Evolutionary conservation across 2,329 filamentous ascomycete genomes (phyloP).

Genomic region (Colletotrichum cuscutae): DNA sequence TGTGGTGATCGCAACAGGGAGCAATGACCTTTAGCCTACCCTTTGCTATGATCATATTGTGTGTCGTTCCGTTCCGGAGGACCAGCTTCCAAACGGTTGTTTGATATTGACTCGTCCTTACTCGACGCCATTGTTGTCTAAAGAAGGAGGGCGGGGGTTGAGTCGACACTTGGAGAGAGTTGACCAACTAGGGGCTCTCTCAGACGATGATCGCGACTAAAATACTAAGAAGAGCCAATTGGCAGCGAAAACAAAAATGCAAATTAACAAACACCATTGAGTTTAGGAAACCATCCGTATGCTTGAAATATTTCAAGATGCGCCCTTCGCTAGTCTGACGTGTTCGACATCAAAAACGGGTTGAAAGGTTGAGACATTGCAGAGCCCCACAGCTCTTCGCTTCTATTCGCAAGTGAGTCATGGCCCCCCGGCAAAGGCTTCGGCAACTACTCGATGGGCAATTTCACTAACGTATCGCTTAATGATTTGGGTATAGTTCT

Average conservation of each 20-base stretch:
- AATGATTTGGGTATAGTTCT: background rate
- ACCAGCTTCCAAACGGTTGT: background rate
- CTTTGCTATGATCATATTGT: background rate
- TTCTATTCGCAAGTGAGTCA: background rate
- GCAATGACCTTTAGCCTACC: background rate
- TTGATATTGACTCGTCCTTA: background rate
- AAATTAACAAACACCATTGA: background rate
- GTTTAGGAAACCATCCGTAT: accelerated
- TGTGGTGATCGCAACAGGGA: background rate
- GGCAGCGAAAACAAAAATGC: background rate
- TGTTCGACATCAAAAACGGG: background rate
- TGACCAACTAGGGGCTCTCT: too few relatives aligned
- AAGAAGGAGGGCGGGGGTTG: background rate
- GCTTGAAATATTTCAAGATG: background rate
- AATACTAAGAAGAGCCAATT: background rate
- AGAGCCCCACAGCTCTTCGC: background rate
- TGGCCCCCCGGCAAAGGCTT: background rate
- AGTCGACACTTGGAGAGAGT: background rate
- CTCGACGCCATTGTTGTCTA: background rate
- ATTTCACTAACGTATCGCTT: background rate
- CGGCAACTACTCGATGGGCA: background rate
- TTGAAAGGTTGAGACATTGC: background rate
- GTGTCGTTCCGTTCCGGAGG: background rate
- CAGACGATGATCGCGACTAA: background rate
- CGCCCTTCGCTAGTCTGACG: background rate